Percentiles rank a stretch among this genome's conserved stretches.
Evolutionary conservation across 768 basidiomycete genomes (phyloP).

Genomic region (Leucocoprinus leucothites): DNA sequence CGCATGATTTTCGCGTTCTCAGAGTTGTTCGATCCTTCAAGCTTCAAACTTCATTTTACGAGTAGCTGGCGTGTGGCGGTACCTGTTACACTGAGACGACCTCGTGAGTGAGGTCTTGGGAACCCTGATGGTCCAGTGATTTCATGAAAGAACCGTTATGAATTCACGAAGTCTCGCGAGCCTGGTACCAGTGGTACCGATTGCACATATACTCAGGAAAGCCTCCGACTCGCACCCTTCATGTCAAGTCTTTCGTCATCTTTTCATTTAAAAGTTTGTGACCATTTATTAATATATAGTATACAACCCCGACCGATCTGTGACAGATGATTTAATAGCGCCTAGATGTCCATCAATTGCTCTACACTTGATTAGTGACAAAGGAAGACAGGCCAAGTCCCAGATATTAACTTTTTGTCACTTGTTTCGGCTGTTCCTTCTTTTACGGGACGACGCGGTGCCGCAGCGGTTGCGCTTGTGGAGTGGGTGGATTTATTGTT

Average conservation of each 20-base stretch:
- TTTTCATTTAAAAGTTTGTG: constrained; percentile 5
- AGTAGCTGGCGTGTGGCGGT: neutral
- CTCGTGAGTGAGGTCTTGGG: too few relatives aligned
- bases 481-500: neutral
- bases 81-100: too few relatives aligned
- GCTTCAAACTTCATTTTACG: neutral
- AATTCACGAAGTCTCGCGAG: neutral
- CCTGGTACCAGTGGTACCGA: neutral
- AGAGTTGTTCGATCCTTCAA: constrained; percentile 1
- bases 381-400: neutral
- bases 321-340: constrained; percentile 1
- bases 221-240: constrained; percentile 4
- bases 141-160: neutral
- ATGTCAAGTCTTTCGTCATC: neutral
- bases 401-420: neutral
- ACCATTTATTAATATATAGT: too few relatives aligned
- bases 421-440: neutral
- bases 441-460: neutral
- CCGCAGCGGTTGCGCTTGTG: constrained; percentile 2
- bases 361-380: constrained; percentile 4
- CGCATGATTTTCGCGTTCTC: neutral
- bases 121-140: too few relatives aligned
- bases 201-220: neutral
- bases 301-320: neutral
- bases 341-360: neutral